Evolutionary conservation across 306 rosid species (phyloP).

Genomic region (Castanopsis chinensis): DNA sequence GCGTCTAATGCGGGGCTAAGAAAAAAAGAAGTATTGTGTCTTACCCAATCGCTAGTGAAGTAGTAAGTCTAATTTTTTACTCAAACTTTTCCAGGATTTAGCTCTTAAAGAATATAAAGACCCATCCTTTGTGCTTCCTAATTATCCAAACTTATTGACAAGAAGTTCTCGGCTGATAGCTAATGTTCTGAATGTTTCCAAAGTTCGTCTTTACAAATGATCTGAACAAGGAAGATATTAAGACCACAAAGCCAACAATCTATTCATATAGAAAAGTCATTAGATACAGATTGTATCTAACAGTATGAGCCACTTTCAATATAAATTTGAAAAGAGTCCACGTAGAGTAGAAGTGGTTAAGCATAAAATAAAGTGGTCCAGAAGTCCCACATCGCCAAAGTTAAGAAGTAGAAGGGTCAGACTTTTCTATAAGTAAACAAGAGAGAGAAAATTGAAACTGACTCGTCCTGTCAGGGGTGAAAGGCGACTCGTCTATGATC

Average conservation of each 20-base stretch:
- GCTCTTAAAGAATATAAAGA: not conserved
- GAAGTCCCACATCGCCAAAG: not conserved
- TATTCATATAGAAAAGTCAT: not conserved
- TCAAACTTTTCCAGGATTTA: not conserved
- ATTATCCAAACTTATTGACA: too few relatives aligned
- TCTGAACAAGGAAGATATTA: too few relatives aligned
- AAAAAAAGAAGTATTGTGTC: not conserved
- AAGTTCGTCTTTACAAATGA: not conserved
- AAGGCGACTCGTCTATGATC: slow-evolving; percentile 67
- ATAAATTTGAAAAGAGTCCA: not conserved
- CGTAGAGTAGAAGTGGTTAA: not conserved
- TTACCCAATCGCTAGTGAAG: not conserved
- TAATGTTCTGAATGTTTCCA: not conserved
- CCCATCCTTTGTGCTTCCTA: not conserved
- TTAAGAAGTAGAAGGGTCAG: not conserved
- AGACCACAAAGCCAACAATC: not conserved
- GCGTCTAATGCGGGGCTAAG: too few relatives aligned
- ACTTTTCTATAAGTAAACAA: slow-evolving; percentile 2
- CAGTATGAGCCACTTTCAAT: not conserved
- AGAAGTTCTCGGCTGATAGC: not conserved
- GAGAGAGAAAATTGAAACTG: rapidly evolving
- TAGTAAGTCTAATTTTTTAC: not conserved
- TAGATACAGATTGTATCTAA: not conserved
- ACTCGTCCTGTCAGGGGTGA: slow-evolving; percentile 85
- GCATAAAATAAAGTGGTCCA: too few relatives aligned